Percentiles rank a stretch among this genome's conserved stretches.
Conservation (phyloP, 164 flowering plant species). For the Nymphaea colorata region DNA sequence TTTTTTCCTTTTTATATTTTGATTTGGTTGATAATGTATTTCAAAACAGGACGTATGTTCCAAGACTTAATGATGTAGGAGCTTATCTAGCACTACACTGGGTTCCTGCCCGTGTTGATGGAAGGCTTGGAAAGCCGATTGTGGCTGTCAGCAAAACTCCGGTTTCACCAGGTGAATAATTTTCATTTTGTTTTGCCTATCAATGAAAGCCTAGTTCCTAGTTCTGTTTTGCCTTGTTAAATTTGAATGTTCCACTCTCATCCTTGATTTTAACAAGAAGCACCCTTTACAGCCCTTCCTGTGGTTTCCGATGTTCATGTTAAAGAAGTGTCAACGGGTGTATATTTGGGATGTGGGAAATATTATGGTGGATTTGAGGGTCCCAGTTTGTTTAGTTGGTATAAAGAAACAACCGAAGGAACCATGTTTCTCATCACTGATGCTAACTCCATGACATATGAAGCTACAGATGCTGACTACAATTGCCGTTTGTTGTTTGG, state of each 20-base stretch:
- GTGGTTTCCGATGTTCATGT: slow-evolving; percentile 51
- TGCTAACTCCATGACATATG: slow-evolving; percentile 61
- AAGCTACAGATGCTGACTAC: slow-evolving; percentile 78
- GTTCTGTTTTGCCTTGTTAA: neutral
- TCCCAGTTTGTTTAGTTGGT: slow-evolving; percentile 83
- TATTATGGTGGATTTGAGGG: slow-evolving; percentile 98
- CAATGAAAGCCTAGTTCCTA: neutral
- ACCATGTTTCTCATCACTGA: slow-evolving; percentile 53
- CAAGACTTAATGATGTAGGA: slow-evolving; percentile 86
- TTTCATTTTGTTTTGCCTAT: neutral
- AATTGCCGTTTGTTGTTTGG: slow-evolving; percentile 85
- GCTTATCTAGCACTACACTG: slow-evolving; percentile 68
- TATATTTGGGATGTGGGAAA: slow-evolving; percentile 67
- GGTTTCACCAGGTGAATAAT: slow-evolving; percentile 59
- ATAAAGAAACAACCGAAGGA: slow-evolving; percentile 79
- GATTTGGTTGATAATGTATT: slow-evolving; percentile 1
- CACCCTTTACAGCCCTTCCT: slow-evolving; percentile 61
- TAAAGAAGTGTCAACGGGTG: slow-evolving; percentile 43
- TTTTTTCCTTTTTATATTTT: neutral
- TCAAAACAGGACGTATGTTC: slow-evolving; percentile 55
- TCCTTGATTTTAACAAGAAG: neutral
- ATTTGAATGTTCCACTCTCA: neutral
- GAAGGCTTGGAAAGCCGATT: slow-evolving; percentile 59
- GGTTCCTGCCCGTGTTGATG: slow-evolving; percentile 84
- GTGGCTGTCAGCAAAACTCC: slow-evolving; percentile 46